A percentile compares a stretch with the other conserved stretches of the same genome.
Conservation (phyloP, 2,329 filamentous ascomycete species). For the Hymenotorrendiella dingleyae region DNA sequence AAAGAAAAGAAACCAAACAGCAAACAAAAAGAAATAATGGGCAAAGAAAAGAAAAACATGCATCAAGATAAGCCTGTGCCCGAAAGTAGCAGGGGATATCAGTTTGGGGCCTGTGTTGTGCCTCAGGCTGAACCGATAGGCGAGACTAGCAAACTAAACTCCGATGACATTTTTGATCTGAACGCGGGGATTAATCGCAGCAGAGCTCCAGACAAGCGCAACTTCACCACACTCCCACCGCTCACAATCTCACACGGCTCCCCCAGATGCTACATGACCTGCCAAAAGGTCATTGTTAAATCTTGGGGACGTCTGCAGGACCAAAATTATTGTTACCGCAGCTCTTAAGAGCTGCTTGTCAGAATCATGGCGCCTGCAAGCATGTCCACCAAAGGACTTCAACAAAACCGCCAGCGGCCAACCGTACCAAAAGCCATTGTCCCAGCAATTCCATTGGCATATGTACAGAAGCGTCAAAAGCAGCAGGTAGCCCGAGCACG, state of each 20-base stretch:
- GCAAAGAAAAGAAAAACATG: neutral
- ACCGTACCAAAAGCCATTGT: constrained; percentile 23
- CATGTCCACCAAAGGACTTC: constrained; percentile 26
- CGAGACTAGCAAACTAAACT: neutral
- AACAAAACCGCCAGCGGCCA: constrained; percentile 26
- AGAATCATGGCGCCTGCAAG: constrained; percentile 24
- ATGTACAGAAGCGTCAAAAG: constrained; percentile 29
- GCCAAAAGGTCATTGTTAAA: constrained; percentile 30
- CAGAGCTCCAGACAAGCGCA: constrained; percentile 1
- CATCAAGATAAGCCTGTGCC: neutral
- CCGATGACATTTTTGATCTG: neutral
- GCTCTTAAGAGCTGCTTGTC: constrained; percentile 5
- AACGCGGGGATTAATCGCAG: neutral
- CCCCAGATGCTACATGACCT: constrained; percentile 32
- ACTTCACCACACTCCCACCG: constrained; percentile 8
- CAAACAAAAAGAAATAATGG: neutral
- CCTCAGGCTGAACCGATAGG: neutral
- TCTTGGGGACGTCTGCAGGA: constrained; percentile 32
- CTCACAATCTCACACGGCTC: constrained; percentile 20
- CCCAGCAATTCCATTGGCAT: constrained; percentile 30
- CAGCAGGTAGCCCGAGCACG: constrained; percentile 20
- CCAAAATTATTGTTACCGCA: constrained; percentile 4
- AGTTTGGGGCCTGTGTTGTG: neutral
- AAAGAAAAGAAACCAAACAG: neutral
- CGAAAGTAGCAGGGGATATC: no score